Base-by-base conservation (phyloP, 2,329 filamentous ascomycete genomes). In the Xylariaceae sp. region DNA sequence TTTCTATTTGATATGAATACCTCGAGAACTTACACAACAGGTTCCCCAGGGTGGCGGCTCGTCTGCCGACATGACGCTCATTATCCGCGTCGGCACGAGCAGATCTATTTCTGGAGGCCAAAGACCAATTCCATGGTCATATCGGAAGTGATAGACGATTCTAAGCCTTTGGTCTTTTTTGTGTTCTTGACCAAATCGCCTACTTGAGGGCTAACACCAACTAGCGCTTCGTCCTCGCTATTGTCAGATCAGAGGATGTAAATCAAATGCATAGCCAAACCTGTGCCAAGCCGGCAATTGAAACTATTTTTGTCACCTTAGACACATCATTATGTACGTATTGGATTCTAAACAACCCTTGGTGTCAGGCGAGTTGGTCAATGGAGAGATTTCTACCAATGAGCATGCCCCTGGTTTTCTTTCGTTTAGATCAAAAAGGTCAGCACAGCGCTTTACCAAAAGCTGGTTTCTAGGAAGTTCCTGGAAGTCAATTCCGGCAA, bases 281-380 rank as follows among this genome's bases (percentile, higher is more conserved):
- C 52, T 52, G 40, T 18, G 59, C 48, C 57, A 59, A 62, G 54
- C 56, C 54, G 47, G 54, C 40, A 59, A 54, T 41, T 51, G 41
- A 40, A 44, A 50, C 32, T 50, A 23, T 40, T 51, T 54, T 40
- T 46, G 19, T 51, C 44, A 43, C 9, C 9, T 26, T 9, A 26
- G 9, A 26, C 9, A 9, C 23, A 26, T 26, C 23, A 4, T 26
- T 26, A 51, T 21, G 29, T 48, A 37, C 20, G 29, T 56, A 52
- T 32, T 41, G 47, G 23, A 16, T 48, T 53, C 43, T 52, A 43
- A 49, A 50, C 21, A 54, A 21, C 20, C 49, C 40, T 37, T 37
- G 32, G 14, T 37, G 14, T 12, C 14, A 37, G 14, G 6, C 47
- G 26, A 45, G 44, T 48, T 48, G 23, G 26, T 45, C 9, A 23